These are phyloP conservation scores for Calonectria fujianensis DNA, from an alignment of 2,329 filamentous ascomycete species.

Conservation along the genomic window DNA sequence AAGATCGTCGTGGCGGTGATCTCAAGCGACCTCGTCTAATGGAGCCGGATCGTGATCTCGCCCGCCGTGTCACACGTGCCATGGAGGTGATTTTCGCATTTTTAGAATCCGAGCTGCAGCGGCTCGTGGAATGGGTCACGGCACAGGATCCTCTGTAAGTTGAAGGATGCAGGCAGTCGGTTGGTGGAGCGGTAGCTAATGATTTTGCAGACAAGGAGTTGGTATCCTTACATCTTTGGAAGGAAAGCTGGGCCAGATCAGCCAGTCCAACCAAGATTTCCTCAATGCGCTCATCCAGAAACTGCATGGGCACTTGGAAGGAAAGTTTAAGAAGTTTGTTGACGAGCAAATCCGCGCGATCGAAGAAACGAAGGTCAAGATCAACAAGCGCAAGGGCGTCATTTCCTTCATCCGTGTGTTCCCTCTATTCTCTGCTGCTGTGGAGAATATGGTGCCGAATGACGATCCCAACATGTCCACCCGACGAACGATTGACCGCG, in stretches of 20 bases:
- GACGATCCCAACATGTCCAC: conserved; percentile 76
- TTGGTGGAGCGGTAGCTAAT: conserved; percentile 40
- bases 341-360: conserved; percentile 97
- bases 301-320: conserved; percentile 83
- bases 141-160: conserved; percentile 87
- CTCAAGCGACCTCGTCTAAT: conserved; percentile 84
- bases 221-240: conserved; percentile 89
- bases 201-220: conserved; percentile 84
- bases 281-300: conserved; percentile 87
- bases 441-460: conserved; percentile 87
- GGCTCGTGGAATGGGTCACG: conserved; percentile 88
- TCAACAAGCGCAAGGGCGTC: conserved; percentile 98
- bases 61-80: conserved; percentile 86
- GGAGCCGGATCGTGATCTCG: conserved; percentile 91
- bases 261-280: conserved; percentile 95
- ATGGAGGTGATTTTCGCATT: conserved; percentile 94
- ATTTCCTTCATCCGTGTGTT: conserved; percentile 97
- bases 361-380: conserved; percentile 98
- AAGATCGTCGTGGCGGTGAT: conserved; percentile 82
- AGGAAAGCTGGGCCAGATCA: conserved; percentile 84
- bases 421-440: conserved; percentile 86
- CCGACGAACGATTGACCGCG: conserved; percentile 86
- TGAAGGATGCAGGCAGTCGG: neutral
- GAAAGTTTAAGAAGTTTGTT: conserved; percentile 89
- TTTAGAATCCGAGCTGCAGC: conserved; percentile 85